phyloP scores from a whole-genome alignment of 2,329 filamentous ascomycete genomes.

The Metarhizium brunneum region DNA sequence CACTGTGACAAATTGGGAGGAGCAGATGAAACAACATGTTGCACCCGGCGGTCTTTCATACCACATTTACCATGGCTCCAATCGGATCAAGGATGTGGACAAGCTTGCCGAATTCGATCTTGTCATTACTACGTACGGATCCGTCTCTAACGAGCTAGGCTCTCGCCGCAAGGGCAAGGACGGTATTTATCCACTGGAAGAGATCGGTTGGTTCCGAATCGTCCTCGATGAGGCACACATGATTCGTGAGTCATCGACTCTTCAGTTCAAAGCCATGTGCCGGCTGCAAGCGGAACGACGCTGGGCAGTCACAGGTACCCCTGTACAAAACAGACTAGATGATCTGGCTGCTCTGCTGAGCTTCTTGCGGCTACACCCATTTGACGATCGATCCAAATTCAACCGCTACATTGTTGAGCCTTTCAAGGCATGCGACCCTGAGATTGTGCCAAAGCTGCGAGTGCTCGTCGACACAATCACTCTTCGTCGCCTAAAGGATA shows the following conservation, averaged over 20 bases:
- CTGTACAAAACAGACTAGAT: constrained; percentile 86
- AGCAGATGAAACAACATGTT: constrained; percentile 80
- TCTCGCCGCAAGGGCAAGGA: constrained; percentile 52
- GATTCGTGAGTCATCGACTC: constrained; percentile 76
- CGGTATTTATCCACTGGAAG: constrained; percentile 56
- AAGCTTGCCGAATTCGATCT: constrained; percentile 69
- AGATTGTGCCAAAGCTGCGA: constrained; percentile 75
- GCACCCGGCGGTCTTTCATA: constrained; percentile 53
- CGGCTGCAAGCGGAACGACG: constrained; percentile 69
- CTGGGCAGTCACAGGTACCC: constrained; percentile 97
- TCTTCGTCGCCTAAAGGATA: constrained; percentile 82
- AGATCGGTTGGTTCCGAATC: constrained; percentile 86
- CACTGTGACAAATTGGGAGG: constrained; percentile 89
- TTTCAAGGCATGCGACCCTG: constrained; percentile 78
- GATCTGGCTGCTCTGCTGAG: constrained; percentile 81
- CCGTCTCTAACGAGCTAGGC: constrained; percentile 69
- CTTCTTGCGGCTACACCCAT: constrained; percentile 77
- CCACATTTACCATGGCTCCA: constrained; percentile 80
- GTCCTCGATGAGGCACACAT: constrained; percentile 92
- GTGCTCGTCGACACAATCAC: constrained; percentile 93
- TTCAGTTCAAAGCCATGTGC: constrained; percentile 79
- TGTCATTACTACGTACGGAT: constrained; percentile 88
- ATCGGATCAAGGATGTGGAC: constrained; percentile 58
- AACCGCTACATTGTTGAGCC: constrained; percentile 71
- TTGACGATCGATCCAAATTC: constrained; percentile 70